Evolutionary conservation across 441 rosid species (phyloP), one percentile per base, ranked within the genome.

Genomic region (Euphorbia celastroides): DNA sequence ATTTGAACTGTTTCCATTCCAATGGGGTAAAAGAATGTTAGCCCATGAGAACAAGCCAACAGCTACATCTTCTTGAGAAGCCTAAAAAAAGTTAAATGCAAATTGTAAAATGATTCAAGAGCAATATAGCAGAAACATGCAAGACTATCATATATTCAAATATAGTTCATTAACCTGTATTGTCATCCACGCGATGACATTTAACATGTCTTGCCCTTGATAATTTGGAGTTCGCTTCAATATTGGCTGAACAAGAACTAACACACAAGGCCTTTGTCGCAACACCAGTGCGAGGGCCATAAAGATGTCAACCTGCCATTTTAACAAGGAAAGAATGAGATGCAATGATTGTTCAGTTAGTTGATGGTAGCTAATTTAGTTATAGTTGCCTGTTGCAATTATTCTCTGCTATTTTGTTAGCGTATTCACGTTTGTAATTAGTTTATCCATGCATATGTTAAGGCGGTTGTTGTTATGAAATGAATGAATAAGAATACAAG

Each of bases 151-250:
- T 57, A 60, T 26, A 38, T 1, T n/a, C n/a, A n/a, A 60, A 2
- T 66, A 55, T 54, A 26, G 60, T 44, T 48, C 68, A 56, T 57
- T 66, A 68, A 87, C 92, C 96, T 94, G 99, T 55, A 85, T 82
- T 74, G 90, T 80, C 85, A 82, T 82, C 99, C 99, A 94, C 57
- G 84, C 80, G 55, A 72, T 67, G 54, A 92, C 80, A 0, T 86
- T 86, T 73, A 89, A 90, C 79, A 88, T 92, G 73, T 94, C 99
- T 68, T 87, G 96, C 38, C 93, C 97, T 60, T 84, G 88, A 79
- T 84, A 93, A 82, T 87, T 88, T 0, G 82, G 70, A 79, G 70
- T 83, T 42, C 87, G 94, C 76, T 84, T 84, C 75, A 92, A 34
- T 57, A 71, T 76, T 5, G 93, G 84, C 77, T 88, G 63, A 66